A percentile compares a stretch with the other conserved stretches of the same genome.
These are phyloP conservation scores for Fusarium sterilihyphosum DNA, from an alignment of 2,329 filamentous ascomycete species.

Conservation along the genomic window DNA sequence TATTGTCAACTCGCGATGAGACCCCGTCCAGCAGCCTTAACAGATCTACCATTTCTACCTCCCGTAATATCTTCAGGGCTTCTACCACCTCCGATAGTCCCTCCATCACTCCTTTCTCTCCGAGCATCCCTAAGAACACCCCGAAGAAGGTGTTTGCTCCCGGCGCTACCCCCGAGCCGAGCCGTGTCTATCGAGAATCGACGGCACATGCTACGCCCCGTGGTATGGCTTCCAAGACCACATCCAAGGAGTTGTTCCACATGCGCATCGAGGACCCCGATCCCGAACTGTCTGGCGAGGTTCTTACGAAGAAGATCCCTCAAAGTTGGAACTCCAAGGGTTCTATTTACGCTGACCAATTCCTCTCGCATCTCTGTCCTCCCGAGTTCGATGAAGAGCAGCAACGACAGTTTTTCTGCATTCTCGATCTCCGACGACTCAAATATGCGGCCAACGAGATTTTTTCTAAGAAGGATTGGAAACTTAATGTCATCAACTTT, in stretches of 20 bases:
- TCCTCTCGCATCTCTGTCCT: constrained; percentile 65
- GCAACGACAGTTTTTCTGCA: constrained; percentile 70
- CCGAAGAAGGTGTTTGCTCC: constrained; percentile 60
- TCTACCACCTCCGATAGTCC: constrained; percentile 51
- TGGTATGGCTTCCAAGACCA: constrained; percentile 60
- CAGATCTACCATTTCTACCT: constrained; percentile 48
- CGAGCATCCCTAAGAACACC: constrained; percentile 56
- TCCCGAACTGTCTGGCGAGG: constrained; percentile 65
- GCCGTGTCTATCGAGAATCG: constrained; percentile 55
- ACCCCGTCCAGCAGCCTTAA: constrained; percentile 49
- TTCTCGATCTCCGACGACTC: constrained; percentile 68
- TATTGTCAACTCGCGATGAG: constrained; percentile 50
- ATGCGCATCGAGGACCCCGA: constrained; percentile 69
- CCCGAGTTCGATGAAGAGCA: constrained; percentile 67
- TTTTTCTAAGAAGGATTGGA: constrained; percentile 70
- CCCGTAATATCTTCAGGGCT: constrained; percentile 56
- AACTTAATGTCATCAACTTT: constrained; percentile 69
- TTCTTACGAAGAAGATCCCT: constrained; percentile 63
- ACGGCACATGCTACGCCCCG: constrained; percentile 59
- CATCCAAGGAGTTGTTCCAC: constrained; percentile 63
- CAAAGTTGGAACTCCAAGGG: constrained; percentile 61
- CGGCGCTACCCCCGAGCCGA: constrained; percentile 55
- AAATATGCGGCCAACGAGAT: constrained; percentile 71
- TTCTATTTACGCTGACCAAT: constrained; percentile 70
- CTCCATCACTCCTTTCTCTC: constrained; percentile 53